Percentiles rank a stretch among this genome's conserved stretches.
These are phyloP conservation scores for Patellaria atrata DNA, from an alignment of 495 filamentous ascomycete genomes.

Conservation along the genomic window DNA sequence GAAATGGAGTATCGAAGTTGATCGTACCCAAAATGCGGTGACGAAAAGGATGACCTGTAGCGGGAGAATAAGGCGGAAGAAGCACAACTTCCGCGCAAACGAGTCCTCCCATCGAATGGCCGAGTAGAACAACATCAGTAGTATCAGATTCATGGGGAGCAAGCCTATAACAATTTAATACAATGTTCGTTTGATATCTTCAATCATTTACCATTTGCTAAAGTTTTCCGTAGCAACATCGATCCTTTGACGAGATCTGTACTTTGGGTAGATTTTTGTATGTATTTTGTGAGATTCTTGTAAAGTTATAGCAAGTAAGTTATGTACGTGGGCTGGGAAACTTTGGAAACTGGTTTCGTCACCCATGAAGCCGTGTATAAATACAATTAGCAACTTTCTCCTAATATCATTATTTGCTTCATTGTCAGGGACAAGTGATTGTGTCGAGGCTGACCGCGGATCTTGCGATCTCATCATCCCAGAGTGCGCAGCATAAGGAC, in stretches of 20 bases:
- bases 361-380: slow-evolving; percentile 90
- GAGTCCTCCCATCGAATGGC: slow-evolving; percentile 85
- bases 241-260: slow-evolving; percentile 66
- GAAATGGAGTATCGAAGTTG: slow-evolving; percentile 74
- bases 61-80: slow-evolving; percentile 29
- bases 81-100: slow-evolving; percentile 67
- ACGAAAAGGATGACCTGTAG: slow-evolving; percentile 32
- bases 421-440: slow-evolving; percentile 42
- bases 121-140: slow-evolving; percentile 71
- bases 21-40: slow-evolving; percentile 72
- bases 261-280: slow-evolving; percentile 83
- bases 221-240: slow-evolving; percentile 65
- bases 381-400: slow-evolving; percentile 64
- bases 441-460: slow-evolving; percentile 47
- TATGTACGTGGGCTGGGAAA: slow-evolving; percentile 80
- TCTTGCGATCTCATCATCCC: slow-evolving; percentile 35
- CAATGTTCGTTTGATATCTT: background rate
- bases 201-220: slow-evolving; percentile 48
- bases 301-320: slow-evolving; percentile 51
- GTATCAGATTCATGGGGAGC: slow-evolving; percentile 56
- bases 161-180: slow-evolving; percentile 35
- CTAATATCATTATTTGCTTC: slow-evolving; percentile 27
- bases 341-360: slow-evolving; percentile 75
- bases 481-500: too few species aligned
- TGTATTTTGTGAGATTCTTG: slow-evolving; percentile 64